A percentile compares a stretch with the other conserved stretches of the same genome.
Evolutionary conservation across 2,329 filamentous ascomycete species (phyloP).

Genomic region (Cladosporium halotolerans): DNA sequence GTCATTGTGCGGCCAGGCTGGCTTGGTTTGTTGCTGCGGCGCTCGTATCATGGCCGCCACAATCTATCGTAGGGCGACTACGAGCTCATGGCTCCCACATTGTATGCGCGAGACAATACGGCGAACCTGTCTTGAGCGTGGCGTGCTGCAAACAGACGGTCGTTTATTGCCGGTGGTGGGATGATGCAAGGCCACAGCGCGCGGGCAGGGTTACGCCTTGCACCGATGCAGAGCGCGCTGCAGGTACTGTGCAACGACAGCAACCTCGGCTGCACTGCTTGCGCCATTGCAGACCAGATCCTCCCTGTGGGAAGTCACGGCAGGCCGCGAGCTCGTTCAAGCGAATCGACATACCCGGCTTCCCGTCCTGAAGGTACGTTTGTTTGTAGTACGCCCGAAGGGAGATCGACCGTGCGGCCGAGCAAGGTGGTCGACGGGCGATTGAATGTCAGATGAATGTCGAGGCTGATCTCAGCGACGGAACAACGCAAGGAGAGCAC

Average conservation of each 20-base stretch:
- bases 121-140: background rate
- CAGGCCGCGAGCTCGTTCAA: conserved; percentile 10
- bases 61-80: conserved; percentile 12
- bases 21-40: background rate
- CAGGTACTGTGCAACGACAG: conserved; percentile 13
- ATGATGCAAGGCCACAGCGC: conserved; percentile 10
- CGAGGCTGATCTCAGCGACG: background rate
- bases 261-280: conserved; percentile 4
- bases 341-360: conserved; percentile 1
- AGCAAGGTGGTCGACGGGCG: background rate
- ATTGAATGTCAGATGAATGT: background rate
- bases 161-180: no score
- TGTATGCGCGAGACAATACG: background rate
- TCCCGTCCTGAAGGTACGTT: background rate
- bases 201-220: background rate
- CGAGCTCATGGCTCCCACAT: conserved; percentile 11
- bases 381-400: conserved; percentile 9
- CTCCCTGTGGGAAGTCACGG: background rate
- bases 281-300: background rate
- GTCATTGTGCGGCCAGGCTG: background rate
- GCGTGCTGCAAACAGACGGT: background rate
- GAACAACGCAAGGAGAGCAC: conserved; percentile 4
- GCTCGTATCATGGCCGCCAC: conserved; percentile 9
- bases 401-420: background rate
- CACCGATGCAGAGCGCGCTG: conserved; percentile 12